Conservation (phyloP, 371 early-diverging fungal species). For the Nematocida sp. region DNA sequence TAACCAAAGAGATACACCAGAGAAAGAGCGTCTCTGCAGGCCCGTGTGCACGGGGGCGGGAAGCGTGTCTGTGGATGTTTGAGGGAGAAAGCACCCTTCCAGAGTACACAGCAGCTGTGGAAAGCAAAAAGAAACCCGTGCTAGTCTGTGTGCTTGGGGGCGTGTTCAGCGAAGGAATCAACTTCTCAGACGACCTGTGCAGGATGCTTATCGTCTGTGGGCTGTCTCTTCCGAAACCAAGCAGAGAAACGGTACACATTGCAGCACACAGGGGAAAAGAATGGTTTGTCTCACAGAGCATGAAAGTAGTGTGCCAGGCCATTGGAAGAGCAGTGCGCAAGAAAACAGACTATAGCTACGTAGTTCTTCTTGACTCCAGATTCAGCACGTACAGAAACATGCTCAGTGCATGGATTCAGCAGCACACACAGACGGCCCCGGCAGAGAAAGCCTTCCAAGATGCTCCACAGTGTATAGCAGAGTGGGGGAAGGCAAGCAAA, state of each 20-base stretch:
- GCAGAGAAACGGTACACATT: conserved; percentile 69
- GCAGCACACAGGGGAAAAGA: conserved; percentile 50
- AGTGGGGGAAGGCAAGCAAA: no score
- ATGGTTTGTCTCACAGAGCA: conserved; percentile 62
- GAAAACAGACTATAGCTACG: conserved; percentile 70
- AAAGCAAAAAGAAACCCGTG: conserved; percentile 65
- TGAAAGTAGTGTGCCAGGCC: conserved; percentile 89
- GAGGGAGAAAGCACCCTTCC: conserved; percentile 39
- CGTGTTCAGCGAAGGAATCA: conserved; percentile 90
- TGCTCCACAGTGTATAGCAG: no score
- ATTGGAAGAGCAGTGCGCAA: conserved; percentile 79
- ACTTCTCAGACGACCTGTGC: conserved; percentile 67
- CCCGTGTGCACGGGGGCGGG: not conserved
- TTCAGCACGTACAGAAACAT: conserved; percentile 58
- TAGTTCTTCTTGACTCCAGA: conserved; percentile 67
- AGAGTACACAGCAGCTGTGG: not conserved
- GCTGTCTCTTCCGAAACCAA: conserved; percentile 74
- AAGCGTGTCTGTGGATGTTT: conserved; percentile 28
- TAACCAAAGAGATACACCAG: conserved; percentile 35
- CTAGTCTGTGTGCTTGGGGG: conserved; percentile 89
- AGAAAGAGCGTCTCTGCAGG: not conserved
- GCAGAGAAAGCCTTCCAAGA: no score
- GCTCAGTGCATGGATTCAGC: conserved; percentile 57
- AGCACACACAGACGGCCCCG: conserved; percentile 8
- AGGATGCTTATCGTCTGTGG: conserved; percentile 73